Evolutionary conservation across 1,139 yeast genomes (phyloP), one percentile per base, ranked within the genome.

Genomic region (Lodderomyces jiufengensis): DNA sequence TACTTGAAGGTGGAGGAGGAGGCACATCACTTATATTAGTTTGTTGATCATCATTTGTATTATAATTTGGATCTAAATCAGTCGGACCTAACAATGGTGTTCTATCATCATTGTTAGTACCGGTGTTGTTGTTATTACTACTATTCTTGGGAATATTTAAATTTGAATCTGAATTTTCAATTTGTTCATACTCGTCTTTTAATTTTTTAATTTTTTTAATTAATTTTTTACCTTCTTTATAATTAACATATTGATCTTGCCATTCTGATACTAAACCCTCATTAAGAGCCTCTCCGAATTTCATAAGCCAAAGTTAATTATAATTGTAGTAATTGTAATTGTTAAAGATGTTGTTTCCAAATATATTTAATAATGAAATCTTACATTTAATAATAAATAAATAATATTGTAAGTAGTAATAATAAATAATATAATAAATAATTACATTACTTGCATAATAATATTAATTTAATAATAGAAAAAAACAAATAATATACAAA

Each of bases 221-320:
- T 34, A 62, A 46, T 46, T 66, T 66, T 48, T 66, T 68, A 5
- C 73, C 73, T 18, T 61, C 61, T 52, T 81, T 82, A 54, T 88
- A 88, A 57, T 86, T 80, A 27, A 88, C 65, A 50, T 88, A 87
- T 54, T 83, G 88, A 41, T 76, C 78, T 48, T 78, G 71, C 96
- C 96, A 87, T 56, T 87, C 96, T 2, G 95, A 95, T 5, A 85
- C 85, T 43, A 77, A 59, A 22, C 76, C 76, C 32, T 76, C 81
- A 41, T 64, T 70, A 39, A 79, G 59, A 24, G 80, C 72, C 44
- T 76, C 82, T 9, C 76, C 82, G 51, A 78, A 78, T 57, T 78
- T 78, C 85, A 79, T 78, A 15, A 20, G 24, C 21, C 20, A 18
- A 18, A n/a, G n/a, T n/a, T n/a, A n/a, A n/a, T n/a, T n/a, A n/a